These are phyloP conservation scores for Colletotrichum truncatum DNA, from an alignment of 2,329 filamentous ascomycete species.

Conservation along the genomic window DNA sequence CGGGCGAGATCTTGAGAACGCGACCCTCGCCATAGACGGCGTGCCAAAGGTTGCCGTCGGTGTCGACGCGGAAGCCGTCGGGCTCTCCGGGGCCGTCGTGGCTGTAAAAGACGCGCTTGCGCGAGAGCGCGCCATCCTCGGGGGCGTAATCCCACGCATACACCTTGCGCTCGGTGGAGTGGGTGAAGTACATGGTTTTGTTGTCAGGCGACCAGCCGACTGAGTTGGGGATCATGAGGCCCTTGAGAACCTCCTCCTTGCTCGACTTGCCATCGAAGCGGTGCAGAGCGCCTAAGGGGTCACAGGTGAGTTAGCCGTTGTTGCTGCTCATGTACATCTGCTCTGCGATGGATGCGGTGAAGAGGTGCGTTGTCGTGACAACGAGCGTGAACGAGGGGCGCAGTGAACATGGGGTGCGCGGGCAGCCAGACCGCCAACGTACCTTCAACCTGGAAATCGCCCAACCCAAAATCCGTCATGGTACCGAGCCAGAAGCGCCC, in stretches of 20 bases:
- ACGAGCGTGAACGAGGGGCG: neutral
- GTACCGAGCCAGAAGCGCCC: conserved; percentile 87
- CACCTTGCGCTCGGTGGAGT: conserved; percentile 77
- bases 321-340: neutral
- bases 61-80: conserved; percentile 87
- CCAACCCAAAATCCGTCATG: conserved; percentile 79
- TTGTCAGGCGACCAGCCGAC: conserved; percentile 81
- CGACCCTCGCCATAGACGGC: conserved; percentile 82
- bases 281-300: conserved; percentile 72
- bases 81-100: conserved; percentile 74
- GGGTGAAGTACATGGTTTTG: conserved; percentile 83
- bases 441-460: conserved; percentile 70
- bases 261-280: conserved; percentile 72
- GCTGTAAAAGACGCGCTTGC: conserved; percentile 77
- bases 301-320: conserved; percentile 7
- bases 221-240: conserved; percentile 84
- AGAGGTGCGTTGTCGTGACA: conserved; percentile 1
- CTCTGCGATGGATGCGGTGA: neutral
- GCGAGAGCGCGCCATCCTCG: conserved; percentile 70
- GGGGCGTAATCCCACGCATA: conserved; percentile 78
- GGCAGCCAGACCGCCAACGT: conserved; percentile 33
- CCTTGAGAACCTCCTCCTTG: conserved; percentile 67
- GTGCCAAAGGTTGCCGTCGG: conserved; percentile 88
- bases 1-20: conserved; percentile 77
- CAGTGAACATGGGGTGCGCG: neutral